Evolutionary conservation across 352 stramenopile genomes (phyloP), one percentile per base, ranked within the genome.

Genomic region (Nothophytophthora sp.): DNA sequence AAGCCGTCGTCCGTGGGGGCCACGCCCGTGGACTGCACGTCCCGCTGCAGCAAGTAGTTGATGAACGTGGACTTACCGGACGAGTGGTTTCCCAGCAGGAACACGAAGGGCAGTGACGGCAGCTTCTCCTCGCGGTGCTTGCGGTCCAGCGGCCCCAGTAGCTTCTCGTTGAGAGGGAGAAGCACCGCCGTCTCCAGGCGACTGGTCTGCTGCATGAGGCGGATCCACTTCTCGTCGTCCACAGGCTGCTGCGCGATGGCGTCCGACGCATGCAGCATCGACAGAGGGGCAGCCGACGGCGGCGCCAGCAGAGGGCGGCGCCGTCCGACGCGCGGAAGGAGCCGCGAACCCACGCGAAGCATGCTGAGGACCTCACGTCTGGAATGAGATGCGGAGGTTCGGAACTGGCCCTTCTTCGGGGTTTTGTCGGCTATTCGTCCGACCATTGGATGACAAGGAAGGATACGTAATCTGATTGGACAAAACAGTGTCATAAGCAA

Each of bases 1-100:
- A 99, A 99, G 24, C 93, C 93, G 72, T 99, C 98, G 78, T 99
- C 98, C 0, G 98, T 99, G 8, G 98, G 98, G n/a, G 98, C 98
- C 10, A 99, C 97, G n/a, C 98, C 98, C 4, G 97, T 98, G 32
- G 85, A 98, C 86, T 99, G 97, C 45, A 99, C 89, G 24, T 93
- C 74, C 13, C 96, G 78, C 51, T 97, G 83, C 18, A 99, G 60
- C 25, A 99, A 70, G 60, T 99, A 98, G 72, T 99, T 99, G 70
- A 99, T 99, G 57, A 99, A 99, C 27, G 86, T 97, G 3, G 88
- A 98, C 70, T 99, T 99, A 45, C 97, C 98, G 5, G 83, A 98
- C 50, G 94, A 99, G 73, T 99, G 98, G 77, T 99, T 99, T 20
- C 98, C 98, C 16, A 99, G 79, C 22, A 99, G 54, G 49, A 99